Percentiles rank a stretch among this genome's conserved stretches.
Conservation (phyloP, 1,284 basidiomycete genomes). For the Laetiporus sulphureus region DNA sequence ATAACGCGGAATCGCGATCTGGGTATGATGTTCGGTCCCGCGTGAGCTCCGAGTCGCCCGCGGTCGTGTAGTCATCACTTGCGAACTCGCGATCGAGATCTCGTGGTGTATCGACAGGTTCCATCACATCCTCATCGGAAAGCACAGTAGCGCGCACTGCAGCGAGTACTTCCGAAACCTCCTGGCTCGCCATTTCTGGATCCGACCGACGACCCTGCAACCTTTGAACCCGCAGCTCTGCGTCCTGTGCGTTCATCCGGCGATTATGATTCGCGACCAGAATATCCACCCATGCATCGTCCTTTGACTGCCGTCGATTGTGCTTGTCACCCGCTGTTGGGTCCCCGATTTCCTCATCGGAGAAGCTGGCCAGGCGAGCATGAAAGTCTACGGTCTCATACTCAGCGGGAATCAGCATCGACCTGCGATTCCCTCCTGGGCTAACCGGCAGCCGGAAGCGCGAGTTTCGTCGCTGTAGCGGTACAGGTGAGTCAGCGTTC, state of each 20-base stretch:
- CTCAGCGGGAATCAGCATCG: conserved; percentile 52
- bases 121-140: conserved; percentile 37
- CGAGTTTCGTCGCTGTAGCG: conserved; percentile 28
- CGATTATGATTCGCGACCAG: conserved; percentile 62
- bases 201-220: conserved; percentile 41
- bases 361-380: conserved; percentile 60
- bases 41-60: conserved; percentile 17
- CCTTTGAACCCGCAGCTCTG: conserved; percentile 26
- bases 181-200: conserved; percentile 65
- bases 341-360: conserved; percentile 46
- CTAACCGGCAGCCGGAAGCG: conserved; percentile 55
- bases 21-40: conserved; percentile 6
- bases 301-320: conserved; percentile 48
- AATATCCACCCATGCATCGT: conserved; percentile 81
- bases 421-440: conserved; percentile 35
- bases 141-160: conserved; percentile 49
- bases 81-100: conserved; percentile 6
- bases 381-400: conserved; percentile 70
- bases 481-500: conserved; percentile 11
- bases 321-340: conserved; percentile 32
- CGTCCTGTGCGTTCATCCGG: conserved; percentile 56
- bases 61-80: conserved; percentile 15
- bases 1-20: conserved; percentile 12
- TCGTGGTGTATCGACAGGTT: conserved; percentile 25
- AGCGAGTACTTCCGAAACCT: conserved; percentile 65